Base-by-base conservation (phyloP, 805 yeast genomes). In the Jamesozyma rosinii region DNA sequence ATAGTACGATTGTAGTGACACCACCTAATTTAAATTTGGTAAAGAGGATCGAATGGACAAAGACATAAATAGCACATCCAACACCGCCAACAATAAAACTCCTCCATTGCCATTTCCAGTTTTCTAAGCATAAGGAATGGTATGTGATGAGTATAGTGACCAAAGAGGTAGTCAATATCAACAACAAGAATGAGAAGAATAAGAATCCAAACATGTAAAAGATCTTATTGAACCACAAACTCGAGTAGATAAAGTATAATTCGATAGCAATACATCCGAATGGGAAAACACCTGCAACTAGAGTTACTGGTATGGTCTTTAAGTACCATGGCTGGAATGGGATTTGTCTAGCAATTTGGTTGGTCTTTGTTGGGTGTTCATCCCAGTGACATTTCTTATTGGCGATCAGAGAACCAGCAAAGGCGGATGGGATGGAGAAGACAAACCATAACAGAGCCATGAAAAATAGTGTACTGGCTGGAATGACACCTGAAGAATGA, bases 51-150 rank as follows among this genome's bases (percentile, higher is more conserved):
- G 97, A 80, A 64, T 92, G 95, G 39, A 86, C 52, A 65, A 88
- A 86, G 35, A 89, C 81, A 61, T 90, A 92, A 42, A 81, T 52
- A 0, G 95, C 75, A 61, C 95, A 82, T 27, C 97, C 94, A 54
- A 90, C 79, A 32, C 96, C 92, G 35, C 95, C 97, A 22, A 95
- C 85, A 46, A 87, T 75, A 55, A 83, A 76, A 3, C 95, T 77
- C 63, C 89, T 79, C 98, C 98, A 92, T 60, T 90, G 97, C 98
- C 98, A 92, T 63, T 80, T 79, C 71, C 94, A 89, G 64, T 92
- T 86, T 61, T 92, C 98, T 40, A 86, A 70, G 59, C 95, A 86
- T 51, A 92, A 72, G 3, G 87, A 75, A 69, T 85, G 83, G 64
- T 92, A 92, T 22, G 83, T 77, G 63, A 87, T 74, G 56, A 90